Evolutionary conservation across 306 rosid genomes (phyloP).

Genomic region (Comarum palustre): DNA sequence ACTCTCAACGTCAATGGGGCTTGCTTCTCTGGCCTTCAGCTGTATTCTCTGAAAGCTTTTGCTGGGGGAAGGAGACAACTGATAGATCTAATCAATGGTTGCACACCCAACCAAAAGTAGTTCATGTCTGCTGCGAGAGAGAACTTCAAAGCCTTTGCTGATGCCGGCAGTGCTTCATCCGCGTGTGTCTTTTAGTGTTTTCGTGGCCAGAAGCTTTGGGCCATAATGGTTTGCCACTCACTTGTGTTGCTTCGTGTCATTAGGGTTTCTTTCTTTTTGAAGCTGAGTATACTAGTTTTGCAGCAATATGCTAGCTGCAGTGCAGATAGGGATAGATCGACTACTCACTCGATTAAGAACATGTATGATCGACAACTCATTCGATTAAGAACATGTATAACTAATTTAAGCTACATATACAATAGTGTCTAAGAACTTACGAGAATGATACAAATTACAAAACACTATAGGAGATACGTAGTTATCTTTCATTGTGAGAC

Average conservation of each 20-base stretch:
- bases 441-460: too few relatives aligned
- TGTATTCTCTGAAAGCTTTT: background rate
- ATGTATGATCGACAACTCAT: too few relatives aligned
- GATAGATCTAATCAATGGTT: slow-evolving; percentile 22
- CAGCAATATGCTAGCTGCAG: background rate
- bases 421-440: too few relatives aligned
- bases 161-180: slow-evolving; percentile 20
- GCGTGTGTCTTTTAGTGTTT: slow-evolving; percentile 16
- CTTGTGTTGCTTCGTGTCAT: background rate
- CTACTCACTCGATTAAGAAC: background rate
- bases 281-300: background rate
- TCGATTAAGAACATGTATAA: too few relatives aligned
- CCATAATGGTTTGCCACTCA: background rate
- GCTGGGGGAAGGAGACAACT: slow-evolving; percentile 19
- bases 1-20: slow-evolving; percentile 21
- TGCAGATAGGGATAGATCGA: background rate
- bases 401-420: too few relatives aligned
- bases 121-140: background rate
- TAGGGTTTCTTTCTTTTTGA: background rate
- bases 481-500: background rate
- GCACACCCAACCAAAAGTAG: slow-evolving; percentile 19
- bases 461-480: background rate
- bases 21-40: background rate
- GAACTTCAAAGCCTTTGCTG: background rate
- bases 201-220: slow-evolving; percentile 3